phyloP scores from a whole-genome alignment of 371 early-diverging fungal species.

The Circinella minor region DNA sequence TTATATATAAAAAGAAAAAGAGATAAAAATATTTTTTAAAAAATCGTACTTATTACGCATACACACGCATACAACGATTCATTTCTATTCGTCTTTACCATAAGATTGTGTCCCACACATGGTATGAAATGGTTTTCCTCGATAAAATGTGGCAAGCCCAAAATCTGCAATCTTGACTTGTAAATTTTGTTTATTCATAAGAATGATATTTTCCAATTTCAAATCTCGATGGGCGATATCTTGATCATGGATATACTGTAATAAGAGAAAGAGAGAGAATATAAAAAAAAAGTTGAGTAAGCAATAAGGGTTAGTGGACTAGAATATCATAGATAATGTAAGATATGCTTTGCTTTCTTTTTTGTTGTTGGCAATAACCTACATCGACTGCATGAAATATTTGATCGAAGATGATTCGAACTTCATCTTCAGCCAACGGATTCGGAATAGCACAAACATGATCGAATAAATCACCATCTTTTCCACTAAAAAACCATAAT shows the following conservation, averaged over 20 bases:
- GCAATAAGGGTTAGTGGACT: background rate
- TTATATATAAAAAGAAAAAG: background rate
- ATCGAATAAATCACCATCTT: constrained; percentile 32
- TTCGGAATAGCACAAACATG: constrained; percentile 5
- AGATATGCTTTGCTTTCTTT: too few species aligned
- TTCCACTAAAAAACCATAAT: constrained; percentile 1
- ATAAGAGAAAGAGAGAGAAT: constrained; percentile 4
- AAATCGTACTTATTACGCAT: background rate
- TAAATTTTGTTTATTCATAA: constrained; percentile 58
- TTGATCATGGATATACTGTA: constrained; percentile 7
- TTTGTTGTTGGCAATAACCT: background rate
- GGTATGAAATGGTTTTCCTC: background rate
- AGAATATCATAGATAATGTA: too few species aligned
- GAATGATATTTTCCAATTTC: constrained; percentile 77
- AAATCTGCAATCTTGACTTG: constrained; percentile 85
- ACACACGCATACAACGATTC: background rate
- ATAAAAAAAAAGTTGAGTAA: background rate
- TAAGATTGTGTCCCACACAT: constrained; percentile 12
- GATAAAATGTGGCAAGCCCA: constrained; percentile 68
- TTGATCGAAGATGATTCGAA: constrained; percentile 35
- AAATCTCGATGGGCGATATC: constrained; percentile 55
- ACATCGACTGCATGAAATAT: constrained; percentile 32
- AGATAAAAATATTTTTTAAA: background rate
- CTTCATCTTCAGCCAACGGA: constrained; percentile 23
- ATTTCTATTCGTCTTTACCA: background rate